Evolutionary conservation across 306 rosid species (phyloP), one percentile per base, ranked within the genome.

Genomic region (Senna siamea): DNA sequence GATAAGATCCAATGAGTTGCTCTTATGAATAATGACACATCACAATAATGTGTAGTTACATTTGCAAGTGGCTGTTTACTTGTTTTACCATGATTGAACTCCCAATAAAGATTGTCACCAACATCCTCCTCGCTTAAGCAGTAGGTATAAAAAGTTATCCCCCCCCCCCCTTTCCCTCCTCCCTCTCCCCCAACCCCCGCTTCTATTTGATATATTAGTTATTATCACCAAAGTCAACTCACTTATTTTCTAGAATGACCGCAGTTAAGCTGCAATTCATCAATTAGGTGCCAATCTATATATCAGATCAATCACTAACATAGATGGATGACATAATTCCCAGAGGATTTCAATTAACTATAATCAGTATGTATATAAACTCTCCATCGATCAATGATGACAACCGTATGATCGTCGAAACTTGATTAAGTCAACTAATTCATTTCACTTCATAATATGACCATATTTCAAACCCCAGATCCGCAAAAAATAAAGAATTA

Each of bases 181-280:
- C 19, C 17, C 14, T 12, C 44, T 41, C 26, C 46, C 40, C 6
- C 1, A 37, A 37, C 26, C 46, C 66, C 1, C 10, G 61, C 67
- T 47, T 69, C 65, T 19, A 15, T 48, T 19, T 61, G 22, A 64
- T 26, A 28, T 66, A 44, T 58, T 37, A 28, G 55, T 18, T 26
- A 65, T 56, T 58, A 59, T 61, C 23, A 53, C 61, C 34, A 69
- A n/a, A 17, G 79, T 68, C 26, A 65, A 51, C 72, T 14, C 63
- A 69, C 54, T 40, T 41, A 74, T 5, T 28, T 57, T 55, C 53
- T 72, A 74, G 6, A 20, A 38, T 37, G 41, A 75, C 60, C 73
- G 8, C 40, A 70, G n/a, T 7, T 15, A 70, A 75, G 38, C 40
- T 26, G 5, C 43, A 5, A 69, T 62, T 43, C 18, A 37, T 5